phyloP scores from a whole-genome alignment of 1,139 yeast genomes.

The Zygoascus meyerae region DNA sequence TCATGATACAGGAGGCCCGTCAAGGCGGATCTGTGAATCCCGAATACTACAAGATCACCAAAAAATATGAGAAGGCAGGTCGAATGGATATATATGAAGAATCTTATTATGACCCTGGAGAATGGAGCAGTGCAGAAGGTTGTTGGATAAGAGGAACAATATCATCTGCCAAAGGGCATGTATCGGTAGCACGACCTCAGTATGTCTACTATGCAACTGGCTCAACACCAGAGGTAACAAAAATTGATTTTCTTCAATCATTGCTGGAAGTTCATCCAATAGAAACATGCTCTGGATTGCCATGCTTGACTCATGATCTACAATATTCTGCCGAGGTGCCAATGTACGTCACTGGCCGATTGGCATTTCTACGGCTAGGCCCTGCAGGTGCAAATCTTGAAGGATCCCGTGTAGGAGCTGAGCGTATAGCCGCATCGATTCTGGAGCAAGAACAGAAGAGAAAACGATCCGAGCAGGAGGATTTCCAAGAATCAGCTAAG shows the following conservation, averaged over 20 bases:
- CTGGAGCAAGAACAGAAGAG: neutral
- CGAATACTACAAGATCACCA: slow-evolving; percentile 38
- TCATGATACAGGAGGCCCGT: slow-evolving; percentile 42
- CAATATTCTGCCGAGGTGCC: slow-evolving; percentile 42
- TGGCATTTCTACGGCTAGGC: slow-evolving; percentile 43
- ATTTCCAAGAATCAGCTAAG: neutral
- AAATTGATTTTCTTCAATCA: slow-evolving; percentile 32
- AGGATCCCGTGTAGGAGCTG: slow-evolving; percentile 47
- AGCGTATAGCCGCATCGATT: slow-evolving; percentile 33
- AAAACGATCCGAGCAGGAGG: neutral
- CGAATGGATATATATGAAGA: slow-evolving; percentile 15
- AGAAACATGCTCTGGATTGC: slow-evolving; percentile 37
- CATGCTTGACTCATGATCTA: slow-evolving; percentile 43
- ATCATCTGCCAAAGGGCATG: neutral
- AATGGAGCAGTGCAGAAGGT: slow-evolving; percentile 9
- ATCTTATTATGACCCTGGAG: slow-evolving; percentile 10
- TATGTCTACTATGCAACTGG: slow-evolving; percentile 46
- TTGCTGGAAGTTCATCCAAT: slow-evolving; percentile 33
- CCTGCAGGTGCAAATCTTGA: slow-evolving; percentile 48
- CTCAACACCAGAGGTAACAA: slow-evolving; percentile 29
- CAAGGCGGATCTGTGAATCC: slow-evolving; percentile 49
- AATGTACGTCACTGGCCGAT: slow-evolving; percentile 41
- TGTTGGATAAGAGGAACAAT: neutral
- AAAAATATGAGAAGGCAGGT: slow-evolving; percentile 34
- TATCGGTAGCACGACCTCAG: slow-evolving; percentile 25